These are phyloP conservation scores for Coniochaeta ligniaria DNA, from an alignment of 2,329 filamentous ascomycete species.

Conservation along the genomic window DNA sequence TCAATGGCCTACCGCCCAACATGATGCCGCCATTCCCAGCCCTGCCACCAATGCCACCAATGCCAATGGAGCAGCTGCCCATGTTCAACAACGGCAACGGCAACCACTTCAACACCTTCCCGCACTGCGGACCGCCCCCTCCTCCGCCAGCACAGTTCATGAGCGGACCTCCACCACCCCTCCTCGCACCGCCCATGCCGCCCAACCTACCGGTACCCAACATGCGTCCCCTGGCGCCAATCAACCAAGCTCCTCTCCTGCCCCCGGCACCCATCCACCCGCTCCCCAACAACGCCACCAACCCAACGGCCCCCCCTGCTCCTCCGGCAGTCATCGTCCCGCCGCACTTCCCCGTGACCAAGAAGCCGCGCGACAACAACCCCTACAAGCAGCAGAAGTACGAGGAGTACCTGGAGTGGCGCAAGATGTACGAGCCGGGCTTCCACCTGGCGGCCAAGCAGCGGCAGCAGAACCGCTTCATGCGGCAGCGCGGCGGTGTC, in stretches of 20 bases:
- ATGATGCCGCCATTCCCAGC: background rate
- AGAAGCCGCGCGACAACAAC: constrained; percentile 33
- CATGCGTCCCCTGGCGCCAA: background rate
- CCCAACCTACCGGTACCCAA: background rate
- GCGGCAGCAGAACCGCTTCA: constrained; percentile 27
- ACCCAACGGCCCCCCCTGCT: background rate
- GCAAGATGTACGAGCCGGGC: constrained; percentile 38
- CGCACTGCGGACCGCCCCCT: background rate
- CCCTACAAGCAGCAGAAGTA: constrained; percentile 35
- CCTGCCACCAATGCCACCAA: background rate
- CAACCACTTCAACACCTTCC: background rate
- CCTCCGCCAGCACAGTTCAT: background rate
- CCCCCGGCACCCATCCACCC: background rate
- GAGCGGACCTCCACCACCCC: background rate
- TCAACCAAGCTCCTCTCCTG: background rate
- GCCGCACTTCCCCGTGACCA: constrained; percentile 15
- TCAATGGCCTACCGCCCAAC: background rate
- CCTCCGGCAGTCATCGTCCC: constrained; percentile 7
- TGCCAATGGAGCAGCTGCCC: background rate
- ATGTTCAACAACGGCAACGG: background rate
- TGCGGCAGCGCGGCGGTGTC: constrained; percentile 10
- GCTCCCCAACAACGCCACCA: background rate
- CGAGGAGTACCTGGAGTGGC: constrained; percentile 40
- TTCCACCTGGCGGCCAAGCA: constrained; percentile 38
- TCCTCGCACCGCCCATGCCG: background rate